Evolutionary conservation across 176 grass and related monocot genomes (phyloP).

Genomic region (Phyllostachys edulis): DNA sequence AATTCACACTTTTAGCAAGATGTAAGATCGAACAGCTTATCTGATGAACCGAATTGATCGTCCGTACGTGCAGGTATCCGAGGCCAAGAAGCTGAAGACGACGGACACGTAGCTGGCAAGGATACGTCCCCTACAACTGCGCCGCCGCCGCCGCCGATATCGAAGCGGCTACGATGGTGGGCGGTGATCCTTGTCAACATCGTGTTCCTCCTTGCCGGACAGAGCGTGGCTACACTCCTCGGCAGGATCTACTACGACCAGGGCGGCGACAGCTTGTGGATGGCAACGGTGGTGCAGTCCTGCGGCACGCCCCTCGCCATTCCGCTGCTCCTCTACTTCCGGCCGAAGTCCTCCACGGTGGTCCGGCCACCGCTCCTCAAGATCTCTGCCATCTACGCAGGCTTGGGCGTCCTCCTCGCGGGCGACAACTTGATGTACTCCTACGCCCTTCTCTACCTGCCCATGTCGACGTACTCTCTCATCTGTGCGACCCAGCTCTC

Average conservation of each 20-base stretch:
- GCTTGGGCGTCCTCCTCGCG: constrained; percentile 52
- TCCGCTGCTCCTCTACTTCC: constrained; percentile 36
- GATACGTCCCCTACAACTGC: neutral
- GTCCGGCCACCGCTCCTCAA: constrained; percentile 29
- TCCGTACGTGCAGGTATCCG: constrained; percentile 20
- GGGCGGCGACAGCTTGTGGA: constrained; percentile 50
- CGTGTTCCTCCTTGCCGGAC: constrained; percentile 42
- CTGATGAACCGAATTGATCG: neutral
- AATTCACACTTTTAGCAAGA: neutral
- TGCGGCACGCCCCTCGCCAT: constrained; percentile 48
- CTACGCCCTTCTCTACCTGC: constrained; percentile 69
- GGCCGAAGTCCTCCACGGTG: neutral
- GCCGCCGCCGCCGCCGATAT: neutral
- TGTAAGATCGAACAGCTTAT: neutral
- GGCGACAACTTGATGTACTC: constrained; percentile 68
- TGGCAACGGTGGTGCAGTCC: constrained; percentile 51
- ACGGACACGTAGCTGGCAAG: neutral
- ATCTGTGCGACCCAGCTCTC: constrained; percentile 52
- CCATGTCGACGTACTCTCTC: constrained; percentile 61
- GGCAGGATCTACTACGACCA: constrained; percentile 58
- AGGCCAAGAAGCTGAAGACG: neutral
- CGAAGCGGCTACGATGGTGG: constrained; percentile 38
- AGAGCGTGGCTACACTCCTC: constrained; percentile 46
- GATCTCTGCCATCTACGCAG: constrained; percentile 44
- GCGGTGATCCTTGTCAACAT: constrained; percentile 35